Percentiles rank a stretch among this genome's conserved stretches.
Conservation (phyloP, 495 filamentous ascomycete genomes). For the Penicillium silybi region DNA sequence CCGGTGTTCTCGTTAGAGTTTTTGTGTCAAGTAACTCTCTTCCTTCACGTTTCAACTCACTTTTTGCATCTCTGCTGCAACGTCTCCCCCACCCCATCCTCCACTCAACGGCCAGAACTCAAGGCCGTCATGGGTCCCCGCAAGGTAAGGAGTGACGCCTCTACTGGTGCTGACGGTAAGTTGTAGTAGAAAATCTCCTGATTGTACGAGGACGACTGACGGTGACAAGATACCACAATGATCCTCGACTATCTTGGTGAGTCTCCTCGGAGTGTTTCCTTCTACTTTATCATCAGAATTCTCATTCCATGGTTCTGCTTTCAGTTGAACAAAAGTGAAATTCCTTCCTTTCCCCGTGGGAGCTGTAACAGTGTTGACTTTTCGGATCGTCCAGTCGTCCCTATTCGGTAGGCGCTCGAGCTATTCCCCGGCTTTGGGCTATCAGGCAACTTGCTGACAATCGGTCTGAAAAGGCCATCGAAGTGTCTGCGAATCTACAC, state of each 20-base stretch:
- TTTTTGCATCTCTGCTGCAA: background rate
- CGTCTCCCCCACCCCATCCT: background rate
- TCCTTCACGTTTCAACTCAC: background rate
- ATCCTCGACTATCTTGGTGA: constrained; percentile 58
- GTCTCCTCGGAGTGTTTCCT: constrained; percentile 14
- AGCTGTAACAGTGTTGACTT: constrained; percentile 2
- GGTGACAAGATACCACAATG: constrained; percentile 21
- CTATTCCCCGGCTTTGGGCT: background rate
- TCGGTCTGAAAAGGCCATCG: constrained; percentile 46
- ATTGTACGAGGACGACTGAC: constrained; percentile 10
- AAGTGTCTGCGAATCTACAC: constrained; percentile 63
- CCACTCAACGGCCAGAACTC: background rate
- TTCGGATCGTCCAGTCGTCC: constrained; percentile 45
- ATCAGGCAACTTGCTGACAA: background rate
- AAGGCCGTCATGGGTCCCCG: constrained; percentile 43
- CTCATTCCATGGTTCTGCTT: background rate
- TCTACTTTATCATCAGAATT: background rate
- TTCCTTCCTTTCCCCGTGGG: background rate
- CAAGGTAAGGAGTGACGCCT: constrained; percentile 47
- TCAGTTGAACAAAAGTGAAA: constrained; percentile 57
- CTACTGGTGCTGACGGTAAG: constrained; percentile 38
- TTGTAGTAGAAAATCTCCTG: background rate
- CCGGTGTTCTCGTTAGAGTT: background rate
- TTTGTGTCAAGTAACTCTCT: background rate
- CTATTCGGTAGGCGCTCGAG: constrained; percentile 46